phyloP scores from a whole-genome alignment of 805 yeast genomes.

The Metschnikowia lochheadii region DNA sequence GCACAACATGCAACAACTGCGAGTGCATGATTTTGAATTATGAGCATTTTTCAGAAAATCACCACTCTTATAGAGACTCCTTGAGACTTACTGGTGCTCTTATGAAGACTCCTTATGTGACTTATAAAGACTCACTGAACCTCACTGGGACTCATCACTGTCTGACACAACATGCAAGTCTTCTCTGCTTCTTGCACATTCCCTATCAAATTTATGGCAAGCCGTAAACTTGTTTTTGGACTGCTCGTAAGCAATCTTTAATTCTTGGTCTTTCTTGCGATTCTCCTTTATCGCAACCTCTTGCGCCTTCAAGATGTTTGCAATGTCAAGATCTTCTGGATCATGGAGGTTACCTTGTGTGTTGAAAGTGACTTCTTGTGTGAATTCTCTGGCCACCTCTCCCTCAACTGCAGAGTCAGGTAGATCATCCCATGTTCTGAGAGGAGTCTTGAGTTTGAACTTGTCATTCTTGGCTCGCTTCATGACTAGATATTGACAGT shows the following conservation, averaged over 20 bases:
- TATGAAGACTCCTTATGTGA: too few relatives aligned
- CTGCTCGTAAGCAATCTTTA: conserved; percentile 37
- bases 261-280: conserved; percentile 39
- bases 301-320: conserved; percentile 36
- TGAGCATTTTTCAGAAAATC: neutral
- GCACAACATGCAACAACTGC: neutral
- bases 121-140: neutral
- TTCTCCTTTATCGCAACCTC: conserved; percentile 33
- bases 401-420: conserved; percentile 39
- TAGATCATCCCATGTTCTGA: conserved; percentile 70
- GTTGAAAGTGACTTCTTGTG: conserved; percentile 36
- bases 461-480: conserved; percentile 50
- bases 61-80: neutral
- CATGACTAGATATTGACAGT: conserved; percentile 80
- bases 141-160: neutral
- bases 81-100: too few relatives aligned
- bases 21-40: neutral
- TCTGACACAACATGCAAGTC: conserved; percentile 6
- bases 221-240: conserved; percentile 17
- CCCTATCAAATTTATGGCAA: conserved; percentile 14
- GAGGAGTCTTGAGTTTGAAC: conserved; percentile 55
- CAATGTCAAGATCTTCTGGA: conserved; percentile 37
- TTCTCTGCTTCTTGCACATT: conserved; percentile 27
- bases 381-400: conserved; percentile 34
- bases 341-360: conserved; percentile 28